A percentile compares a stretch with the other conserved stretches of the same genome.
These are phyloP conservation scores for Chondrus crispus DNA, from an alignment of 23 red algal species.

Conservation along the genomic window DNA sequence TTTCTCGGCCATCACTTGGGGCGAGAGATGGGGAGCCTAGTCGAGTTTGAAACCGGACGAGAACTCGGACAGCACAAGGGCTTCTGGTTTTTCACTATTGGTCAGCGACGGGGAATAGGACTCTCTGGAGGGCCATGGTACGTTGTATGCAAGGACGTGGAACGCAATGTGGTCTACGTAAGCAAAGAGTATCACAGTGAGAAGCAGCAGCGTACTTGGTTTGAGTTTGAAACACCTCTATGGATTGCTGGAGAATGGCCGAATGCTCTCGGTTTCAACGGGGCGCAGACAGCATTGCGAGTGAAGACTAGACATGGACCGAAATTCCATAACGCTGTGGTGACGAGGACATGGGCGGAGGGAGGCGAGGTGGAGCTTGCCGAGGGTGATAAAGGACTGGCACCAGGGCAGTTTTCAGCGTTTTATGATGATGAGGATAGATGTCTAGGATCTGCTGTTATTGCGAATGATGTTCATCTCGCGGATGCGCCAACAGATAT, in stretches of 20 bases:
- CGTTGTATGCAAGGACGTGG: constrained; percentile 79
- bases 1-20: constrained; percentile 95
- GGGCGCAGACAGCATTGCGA: not conserved
- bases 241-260: constrained; percentile 73
- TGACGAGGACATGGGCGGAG: constrained; percentile 12
- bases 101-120: constrained; percentile 76
- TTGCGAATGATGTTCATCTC: constrained; percentile 43
- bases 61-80: constrained; percentile 81
- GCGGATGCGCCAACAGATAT: not conserved
- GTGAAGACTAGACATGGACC: constrained; percentile 93
- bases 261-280: not conserved
- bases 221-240: constrained; percentile 59
- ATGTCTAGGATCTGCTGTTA: constrained; percentile 85
- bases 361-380: constrained; percentile 40
- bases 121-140: constrained; percentile 92
- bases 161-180: constrained; percentile 92
- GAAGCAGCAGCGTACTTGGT: constrained; percentile 17
- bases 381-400: constrained; percentile 63
- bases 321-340: constrained; percentile 14
- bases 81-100: constrained; percentile 97
- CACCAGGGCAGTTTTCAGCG: constrained; percentile 91
- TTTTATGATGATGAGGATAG: constrained; percentile 76
- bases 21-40: constrained; percentile 47
- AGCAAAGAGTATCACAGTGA: constrained; percentile 62
- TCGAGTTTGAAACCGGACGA: constrained; percentile 87